Base-by-base conservation (phyloP, 2,329 filamentous ascomycete species). In the Verticillium nubilum region DNA sequence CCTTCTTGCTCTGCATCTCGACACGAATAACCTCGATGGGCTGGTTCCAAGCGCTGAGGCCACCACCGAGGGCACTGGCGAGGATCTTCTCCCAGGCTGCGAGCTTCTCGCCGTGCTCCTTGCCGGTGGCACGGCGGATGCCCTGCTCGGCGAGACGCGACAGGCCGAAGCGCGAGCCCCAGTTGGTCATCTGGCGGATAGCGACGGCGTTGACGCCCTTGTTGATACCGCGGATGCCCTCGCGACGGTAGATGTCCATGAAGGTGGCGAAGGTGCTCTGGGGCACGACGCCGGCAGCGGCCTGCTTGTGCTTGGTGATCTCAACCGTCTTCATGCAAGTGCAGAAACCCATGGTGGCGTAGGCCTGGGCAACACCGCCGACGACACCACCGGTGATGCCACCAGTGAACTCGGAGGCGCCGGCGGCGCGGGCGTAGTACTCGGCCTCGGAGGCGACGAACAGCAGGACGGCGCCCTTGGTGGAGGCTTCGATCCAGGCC, bases 281-380 rank as follows among this genome's bases (percentile, higher is more conserved):
- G 26, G 92, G 91, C 80, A 92, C 91, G 66, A 88, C 86, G 68
- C 95, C 95, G 52, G 86, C 67, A 33, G 91, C 88, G 15, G 91
- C 92, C 72, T 95, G 82, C 86, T 98, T 98, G 84, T 95, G 90
- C 81, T 97, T 96, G 73, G 95, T 99, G 79, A 99, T 99, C 79
- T 99, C 95, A 67, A 98, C 95, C 65, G 95, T 99, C 88, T 99
- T 99, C 95, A 99, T 99, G 86, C 95, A 99, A 63, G 95, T 99
- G 80, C 95, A 99, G 87, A 99, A 99, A 68, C 95, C 95, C 94
- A 99, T 99, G 75, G 95, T 99, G 66, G 95, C 95, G 76, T 99
- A 99, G 62, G 95, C 95, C 81, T 99, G 95, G 54, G 94, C 95
- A 61, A 99, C 87, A 84, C 95, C 95, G 74, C 95, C 95, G 25